Conservation (phyloP, 768 basidiomycete species). For the Melanogaster broomeanus region DNA sequence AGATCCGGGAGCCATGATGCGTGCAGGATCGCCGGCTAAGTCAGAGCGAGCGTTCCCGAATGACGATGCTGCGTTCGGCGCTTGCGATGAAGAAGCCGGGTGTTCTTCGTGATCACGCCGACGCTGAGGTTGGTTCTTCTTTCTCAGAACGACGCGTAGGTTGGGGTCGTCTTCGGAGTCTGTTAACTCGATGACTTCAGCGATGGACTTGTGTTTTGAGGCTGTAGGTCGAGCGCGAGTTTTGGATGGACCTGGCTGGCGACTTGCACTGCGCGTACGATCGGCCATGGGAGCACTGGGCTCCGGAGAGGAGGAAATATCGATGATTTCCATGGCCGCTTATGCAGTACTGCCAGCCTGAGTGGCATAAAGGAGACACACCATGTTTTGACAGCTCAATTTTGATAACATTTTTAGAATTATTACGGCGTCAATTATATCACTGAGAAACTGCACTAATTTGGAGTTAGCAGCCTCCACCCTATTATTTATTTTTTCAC, state of each 20-base stretch:
- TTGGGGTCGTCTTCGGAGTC: slow-evolving; percentile 47
- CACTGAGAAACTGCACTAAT: slow-evolving; percentile 1
- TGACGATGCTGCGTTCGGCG: background rate
- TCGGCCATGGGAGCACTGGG: slow-evolving; percentile 9
- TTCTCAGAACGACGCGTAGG: slow-evolving; percentile 3
- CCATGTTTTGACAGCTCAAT: no score
- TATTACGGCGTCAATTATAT: slow-evolving; percentile 24
- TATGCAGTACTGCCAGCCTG: no score
- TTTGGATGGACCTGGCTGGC: slow-evolving; percentile 18
- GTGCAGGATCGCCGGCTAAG: slow-evolving; percentile 7
- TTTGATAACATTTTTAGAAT: background rate
- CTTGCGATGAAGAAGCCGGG: slow-evolving; percentile 8
- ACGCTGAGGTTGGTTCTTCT: background rate
- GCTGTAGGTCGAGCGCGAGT: slow-evolving; percentile 11
- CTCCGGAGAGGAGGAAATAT: slow-evolving; percentile 29
- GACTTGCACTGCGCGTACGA: slow-evolving; percentile 19
- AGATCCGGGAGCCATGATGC: slow-evolving; percentile 11
- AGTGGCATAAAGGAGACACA: no score
- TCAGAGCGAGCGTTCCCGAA: slow-evolving; percentile 16
- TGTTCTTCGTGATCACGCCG: background rate
- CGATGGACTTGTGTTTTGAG: slow-evolving; percentile 6
- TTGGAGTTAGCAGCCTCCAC: background rate
- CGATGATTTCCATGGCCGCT: slow-evolving; percentile 26
- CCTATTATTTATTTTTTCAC: no score
- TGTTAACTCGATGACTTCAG: slow-evolving; percentile 50